These are phyloP conservation scores for Puccinia brachypodii DNA, from an alignment of 1,284 basidiomycete species.

Conservation along the genomic window DNA sequence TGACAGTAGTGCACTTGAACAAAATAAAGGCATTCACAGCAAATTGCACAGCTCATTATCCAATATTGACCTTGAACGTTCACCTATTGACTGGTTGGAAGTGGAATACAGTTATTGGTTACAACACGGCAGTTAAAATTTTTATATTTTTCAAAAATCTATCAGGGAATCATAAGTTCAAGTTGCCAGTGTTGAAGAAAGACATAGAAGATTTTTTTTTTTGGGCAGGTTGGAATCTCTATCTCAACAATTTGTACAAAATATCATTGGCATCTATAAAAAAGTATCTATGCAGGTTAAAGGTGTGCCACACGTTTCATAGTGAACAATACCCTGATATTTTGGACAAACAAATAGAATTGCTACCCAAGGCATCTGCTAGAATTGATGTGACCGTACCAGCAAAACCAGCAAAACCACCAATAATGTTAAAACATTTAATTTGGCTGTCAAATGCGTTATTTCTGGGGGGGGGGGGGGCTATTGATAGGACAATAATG, in stretches of 20 bases:
- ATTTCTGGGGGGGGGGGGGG: too few species aligned
- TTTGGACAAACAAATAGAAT: not conserved
- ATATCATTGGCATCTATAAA: not conserved
- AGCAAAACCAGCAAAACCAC: not conserved
- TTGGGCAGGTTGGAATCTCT: not conserved
- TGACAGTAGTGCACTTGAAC: not conserved
- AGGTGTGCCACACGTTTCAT: not conserved
- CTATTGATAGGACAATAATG: not conserved
- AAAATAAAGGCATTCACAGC: not conserved
- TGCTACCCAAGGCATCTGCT: not conserved
- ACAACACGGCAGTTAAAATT: too few species aligned
- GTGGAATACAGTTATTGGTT: too few species aligned
- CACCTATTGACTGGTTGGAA: not conserved
- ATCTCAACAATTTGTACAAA: not conserved
- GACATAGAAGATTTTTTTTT: not conserved
- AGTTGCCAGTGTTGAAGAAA: too few species aligned
- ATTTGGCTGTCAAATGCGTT: not conserved
- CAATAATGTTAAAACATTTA: not conserved
- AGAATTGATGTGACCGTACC: not conserved
- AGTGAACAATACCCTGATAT: not conserved
- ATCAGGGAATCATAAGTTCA: too few species aligned
- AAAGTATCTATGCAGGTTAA: not conserved
- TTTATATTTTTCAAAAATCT: too few species aligned
- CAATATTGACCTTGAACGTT: not conserved
- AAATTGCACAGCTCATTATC: not conserved